phyloP scores from a whole-genome alignment of 176 grass and related monocot species.

The Carex scoparia region DNA sequence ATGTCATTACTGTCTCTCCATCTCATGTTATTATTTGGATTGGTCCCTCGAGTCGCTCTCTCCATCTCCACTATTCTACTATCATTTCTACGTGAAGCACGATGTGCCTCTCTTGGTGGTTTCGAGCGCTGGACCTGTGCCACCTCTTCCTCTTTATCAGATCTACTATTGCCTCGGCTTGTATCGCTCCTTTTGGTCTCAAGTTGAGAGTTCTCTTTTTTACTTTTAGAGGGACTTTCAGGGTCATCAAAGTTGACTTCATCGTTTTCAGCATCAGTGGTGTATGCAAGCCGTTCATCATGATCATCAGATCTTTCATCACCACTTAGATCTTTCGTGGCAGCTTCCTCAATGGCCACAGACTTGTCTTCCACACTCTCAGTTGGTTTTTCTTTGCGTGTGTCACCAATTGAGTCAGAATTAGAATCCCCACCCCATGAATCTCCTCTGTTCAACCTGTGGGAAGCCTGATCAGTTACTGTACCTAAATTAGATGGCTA shows the following conservation, averaged over 20 bases:
- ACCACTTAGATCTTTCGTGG: conserved; percentile 46
- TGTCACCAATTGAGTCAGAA: conserved; percentile 41
- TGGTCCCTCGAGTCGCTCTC: conserved; percentile 8
- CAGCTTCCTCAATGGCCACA: conserved; percentile 32
- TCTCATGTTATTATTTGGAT: conserved; percentile 28
- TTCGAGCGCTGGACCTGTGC: conserved; percentile 6
- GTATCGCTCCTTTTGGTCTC: conserved; percentile 15
- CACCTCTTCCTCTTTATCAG: conserved; percentile 24
- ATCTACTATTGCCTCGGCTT: conserved; percentile 18
- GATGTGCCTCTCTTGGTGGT: conserved; percentile 10
- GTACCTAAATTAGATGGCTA: neutral
- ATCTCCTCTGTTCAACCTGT: conserved; percentile 38
- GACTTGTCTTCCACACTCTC: conserved; percentile 47
- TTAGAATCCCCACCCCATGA: conserved; percentile 30
- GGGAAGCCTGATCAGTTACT: neutral
- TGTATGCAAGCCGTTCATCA: conserved; percentile 50
- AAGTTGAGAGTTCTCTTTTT: neutral
- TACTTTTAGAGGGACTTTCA: conserved; percentile 23
- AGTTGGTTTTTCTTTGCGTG: conserved; percentile 37
- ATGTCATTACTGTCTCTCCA: conserved; percentile 21
- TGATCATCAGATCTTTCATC: conserved; percentile 52
- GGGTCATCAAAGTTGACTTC: conserved; percentile 64
- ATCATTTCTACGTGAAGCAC: neutral
- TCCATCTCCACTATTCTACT: conserved; percentile 13
- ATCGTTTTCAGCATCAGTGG: conserved; percentile 57